These are phyloP conservation scores for Parietaria judaica DNA, from an alignment of 306 rosid species.

Conservation along the genomic window DNA sequence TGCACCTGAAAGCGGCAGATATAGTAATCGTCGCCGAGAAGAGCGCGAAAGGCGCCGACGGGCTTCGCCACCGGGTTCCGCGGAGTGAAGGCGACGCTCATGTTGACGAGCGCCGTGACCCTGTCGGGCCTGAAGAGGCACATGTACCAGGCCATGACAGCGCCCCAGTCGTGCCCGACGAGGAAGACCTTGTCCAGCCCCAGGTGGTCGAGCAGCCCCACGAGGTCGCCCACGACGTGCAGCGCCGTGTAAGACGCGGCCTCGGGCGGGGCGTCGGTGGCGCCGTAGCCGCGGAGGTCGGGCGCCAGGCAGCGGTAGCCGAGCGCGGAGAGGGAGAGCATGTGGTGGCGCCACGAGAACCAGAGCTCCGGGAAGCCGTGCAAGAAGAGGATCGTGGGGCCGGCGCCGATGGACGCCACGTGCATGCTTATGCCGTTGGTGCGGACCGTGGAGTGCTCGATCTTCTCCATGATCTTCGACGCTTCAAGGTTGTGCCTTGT, in stretches of 20 bases:
- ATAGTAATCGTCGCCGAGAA: constrained; percentile 18
- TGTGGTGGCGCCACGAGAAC: constrained; percentile 28
- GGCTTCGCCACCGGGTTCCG: constrained; percentile 13
- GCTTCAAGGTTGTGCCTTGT: no score
- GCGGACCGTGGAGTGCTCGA: constrained; percentile 15
- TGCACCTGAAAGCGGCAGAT: constrained; percentile 23
- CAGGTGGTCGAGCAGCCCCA: constrained; percentile 15
- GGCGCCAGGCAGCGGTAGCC: constrained; percentile 23
- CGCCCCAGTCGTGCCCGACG: constrained; percentile 27
- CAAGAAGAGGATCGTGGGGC: constrained; percentile 16
- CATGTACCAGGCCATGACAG: constrained; percentile 14
- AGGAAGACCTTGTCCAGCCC: constrained; percentile 15
- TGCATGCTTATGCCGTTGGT: constrained; percentile 25
- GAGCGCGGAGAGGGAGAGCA: constrained; percentile 5
- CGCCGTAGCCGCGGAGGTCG: constrained; percentile 27
- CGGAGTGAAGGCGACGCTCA: constrained; percentile 20
- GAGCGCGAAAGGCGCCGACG: constrained; percentile 5
- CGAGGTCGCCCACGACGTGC: constrained; percentile 20
- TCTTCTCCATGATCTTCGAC: constrained; percentile 17
- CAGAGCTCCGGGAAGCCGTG: constrained; percentile 28
- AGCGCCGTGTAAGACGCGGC: constrained; percentile 12
- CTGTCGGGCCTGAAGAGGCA: constrained; percentile 23
- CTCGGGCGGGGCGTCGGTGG: constrained; percentile 17
- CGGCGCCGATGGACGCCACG: constrained; percentile 17
- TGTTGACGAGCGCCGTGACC: constrained; percentile 22